These are phyloP conservation scores for Stentor roeselii DNA, from an alignment of 73 alveolate species.

Conservation along the genomic window DNA sequence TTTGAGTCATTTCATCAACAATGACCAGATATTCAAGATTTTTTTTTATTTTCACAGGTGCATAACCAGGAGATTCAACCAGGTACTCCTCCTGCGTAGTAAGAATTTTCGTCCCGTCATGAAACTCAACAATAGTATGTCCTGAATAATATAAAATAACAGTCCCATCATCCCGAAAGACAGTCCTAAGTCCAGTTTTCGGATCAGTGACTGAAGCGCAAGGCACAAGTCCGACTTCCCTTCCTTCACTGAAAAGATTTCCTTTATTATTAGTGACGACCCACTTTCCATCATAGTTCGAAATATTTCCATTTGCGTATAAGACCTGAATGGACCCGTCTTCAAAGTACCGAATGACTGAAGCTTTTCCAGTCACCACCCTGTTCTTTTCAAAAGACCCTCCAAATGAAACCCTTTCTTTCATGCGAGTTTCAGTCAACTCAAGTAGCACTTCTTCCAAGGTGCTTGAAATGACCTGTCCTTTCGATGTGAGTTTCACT, in stretches of 20 bases:
- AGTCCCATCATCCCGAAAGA: slow-evolving; percentile 85
- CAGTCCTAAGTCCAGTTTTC: slow-evolving; percentile 68
- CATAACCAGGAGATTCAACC: slow-evolving; percentile 75
- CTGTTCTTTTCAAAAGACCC: slow-evolving; percentile 21
- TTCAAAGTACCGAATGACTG: slow-evolving; percentile 46
- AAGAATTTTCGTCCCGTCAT: slow-evolving; percentile 73
- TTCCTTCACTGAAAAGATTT: slow-evolving; percentile 31
- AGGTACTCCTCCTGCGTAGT: slow-evolving; percentile 60
- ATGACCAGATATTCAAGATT: no score
- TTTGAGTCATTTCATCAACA: no score
- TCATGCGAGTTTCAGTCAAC: not conserved
- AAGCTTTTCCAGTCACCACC: slow-evolving; percentile 36
- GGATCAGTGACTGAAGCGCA: slow-evolving; percentile 83
- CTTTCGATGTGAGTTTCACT: not conserved
- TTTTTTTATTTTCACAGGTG: slow-evolving; percentile 69
- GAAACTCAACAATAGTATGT: slow-evolving; percentile 64
- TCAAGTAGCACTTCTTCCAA: not conserved
- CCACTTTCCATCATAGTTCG: slow-evolving; percentile 48
- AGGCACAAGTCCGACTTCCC: slow-evolving; percentile 62
- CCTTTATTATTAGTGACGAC: slow-evolving; percentile 60
- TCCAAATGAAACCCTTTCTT: not conserved
- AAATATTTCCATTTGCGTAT: slow-evolving; percentile 58
- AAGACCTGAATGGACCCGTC: slow-evolving; percentile 46
- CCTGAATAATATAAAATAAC: slow-evolving; percentile 66
- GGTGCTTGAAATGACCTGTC: not conserved